These are phyloP conservation scores for Dictyostelium purpureum DNA, from an alignment of 78 protist species.

Conservation along the genomic window DNA sequence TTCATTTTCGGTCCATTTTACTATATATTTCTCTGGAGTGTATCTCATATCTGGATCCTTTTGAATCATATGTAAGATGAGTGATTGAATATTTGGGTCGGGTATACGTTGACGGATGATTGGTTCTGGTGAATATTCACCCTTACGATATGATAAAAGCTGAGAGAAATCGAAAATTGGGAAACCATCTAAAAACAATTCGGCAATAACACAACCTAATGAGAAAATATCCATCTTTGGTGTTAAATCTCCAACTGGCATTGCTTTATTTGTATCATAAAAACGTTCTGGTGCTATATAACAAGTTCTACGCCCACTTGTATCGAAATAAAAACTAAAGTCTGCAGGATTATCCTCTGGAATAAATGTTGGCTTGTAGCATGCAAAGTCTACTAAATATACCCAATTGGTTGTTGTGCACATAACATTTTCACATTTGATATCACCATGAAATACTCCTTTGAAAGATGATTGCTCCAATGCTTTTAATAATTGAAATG, in stretches of 20 bases:
- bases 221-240: slow-evolving; percentile 91
- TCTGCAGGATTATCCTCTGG: slow-evolving; percentile 94
- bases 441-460: slow-evolving; percentile 82
- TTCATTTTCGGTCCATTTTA: not conserved
- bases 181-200: slow-evolving; percentile 83
- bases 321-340: slow-evolving; percentile 93
- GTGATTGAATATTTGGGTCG: slow-evolving; percentile 76
- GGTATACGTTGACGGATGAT: slow-evolving; percentile 54
- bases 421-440: slow-evolving; percentile 89
- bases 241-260: slow-evolving; percentile 40
- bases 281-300: slow-evolving; percentile 95
- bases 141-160: slow-evolving; percentile 71
- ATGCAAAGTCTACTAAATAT: slow-evolving; percentile 84
- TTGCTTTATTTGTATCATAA: slow-evolving; percentile 47
- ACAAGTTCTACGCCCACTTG: slow-evolving; percentile 89
- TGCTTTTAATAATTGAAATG: slow-evolving; percentile 90
- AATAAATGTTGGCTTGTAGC: slow-evolving; percentile 83
- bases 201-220: slow-evolving; percentile 86
- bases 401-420: slow-evolving; percentile 90
- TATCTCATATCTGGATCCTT: slow-evolving; percentile 44
- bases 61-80: slow-evolving; percentile 71
- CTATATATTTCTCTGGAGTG: slow-evolving; percentile 44
- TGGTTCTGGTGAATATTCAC: slow-evolving; percentile 67
- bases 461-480: slow-evolving; percentile 76
- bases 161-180: slow-evolving; percentile 83